These are phyloP conservation scores for Scheffersomyces parashehatae DNA, from an alignment of 1,139 yeast genomes.

Conservation along the genomic window DNA sequence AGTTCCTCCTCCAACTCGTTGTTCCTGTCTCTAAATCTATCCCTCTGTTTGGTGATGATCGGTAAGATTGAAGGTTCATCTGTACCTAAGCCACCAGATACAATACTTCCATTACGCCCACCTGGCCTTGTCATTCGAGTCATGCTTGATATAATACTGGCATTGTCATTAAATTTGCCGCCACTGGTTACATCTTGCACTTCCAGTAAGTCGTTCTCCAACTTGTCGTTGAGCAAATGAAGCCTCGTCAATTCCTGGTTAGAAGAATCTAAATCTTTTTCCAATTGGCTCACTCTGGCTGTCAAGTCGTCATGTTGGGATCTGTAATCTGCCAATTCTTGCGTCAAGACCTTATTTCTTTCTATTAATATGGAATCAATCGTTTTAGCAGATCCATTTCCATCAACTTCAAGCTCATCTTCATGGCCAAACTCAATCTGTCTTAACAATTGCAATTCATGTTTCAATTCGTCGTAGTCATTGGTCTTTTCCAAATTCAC, in stretches of 20 bases:
- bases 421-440: constrained; percentile 70
- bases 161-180: constrained; percentile 56
- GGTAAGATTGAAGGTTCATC: constrained; percentile 66
- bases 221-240: constrained; percentile 50
- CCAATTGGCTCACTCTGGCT: constrained; percentile 40
- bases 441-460: constrained; percentile 69
- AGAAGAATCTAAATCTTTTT: constrained; percentile 36
- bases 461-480: constrained; percentile 78
- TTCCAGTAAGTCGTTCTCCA: constrained; percentile 69
- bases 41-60: constrained; percentile 91
- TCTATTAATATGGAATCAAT: constrained; percentile 54
- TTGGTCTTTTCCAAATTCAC: constrained; percentile 44
- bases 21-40: constrained; percentile 79
- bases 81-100: constrained; percentile 13
- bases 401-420: constrained; percentile 10
- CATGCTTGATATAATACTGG: constrained; percentile 67
- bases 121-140: constrained; percentile 41
- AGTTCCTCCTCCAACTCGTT: constrained; percentile 82
- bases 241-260: constrained; percentile 35
- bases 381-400: constrained; percentile 6
- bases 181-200: constrained; percentile 46
- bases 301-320: constrained; percentile 47
- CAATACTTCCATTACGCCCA: constrained; percentile 36
- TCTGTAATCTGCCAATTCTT: constrained; percentile 59
- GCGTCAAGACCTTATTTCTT: constrained; percentile 60